phyloP scores from a whole-genome alignment of 1,284 basidiomycete species.

The Ustilago bromivora region DNA sequence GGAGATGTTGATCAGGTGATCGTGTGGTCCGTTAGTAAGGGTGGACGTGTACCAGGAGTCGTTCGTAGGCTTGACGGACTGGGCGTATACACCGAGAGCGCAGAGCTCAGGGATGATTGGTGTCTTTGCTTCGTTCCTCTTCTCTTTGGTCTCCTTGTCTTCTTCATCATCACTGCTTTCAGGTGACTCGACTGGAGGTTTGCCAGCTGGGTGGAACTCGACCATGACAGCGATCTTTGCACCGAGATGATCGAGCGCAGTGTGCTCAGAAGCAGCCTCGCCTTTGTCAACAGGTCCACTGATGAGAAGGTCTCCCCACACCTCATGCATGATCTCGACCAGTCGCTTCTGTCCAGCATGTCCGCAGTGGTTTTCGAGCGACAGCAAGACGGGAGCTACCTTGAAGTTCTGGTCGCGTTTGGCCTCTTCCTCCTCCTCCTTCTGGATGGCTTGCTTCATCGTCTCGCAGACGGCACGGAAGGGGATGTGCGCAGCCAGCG shows the following conservation, averaged over 20 bases:
- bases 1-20: conserved; percentile 75
- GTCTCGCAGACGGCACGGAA: conserved; percentile 54
- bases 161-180: conserved; percentile 44
- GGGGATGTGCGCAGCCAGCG: conserved; percentile 51
- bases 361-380: conserved; percentile 77
- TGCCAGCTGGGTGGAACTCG: conserved; percentile 41
- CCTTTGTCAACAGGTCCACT: conserved; percentile 54
- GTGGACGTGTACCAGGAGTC: conserved; percentile 59
- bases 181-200: conserved; percentile 18
- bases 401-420: conserved; percentile 21
- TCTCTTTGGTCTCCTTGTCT: conserved; percentile 24
- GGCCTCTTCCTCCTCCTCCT: conserved; percentile 33
- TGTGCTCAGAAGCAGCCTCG: conserved; percentile 51
- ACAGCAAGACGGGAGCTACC: conserved; percentile 74
- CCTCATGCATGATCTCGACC: conserved; percentile 74
- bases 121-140: conserved; percentile 47
- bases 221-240: conserved; percentile 77
- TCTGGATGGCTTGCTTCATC: conserved; percentile 48
- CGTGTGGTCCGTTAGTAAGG: conserved; percentile 55
- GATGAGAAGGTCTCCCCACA: conserved; percentile 75
- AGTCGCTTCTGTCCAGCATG: conserved; percentile 74
- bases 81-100: conserved; percentile 63
- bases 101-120: conserved; percentile 61
- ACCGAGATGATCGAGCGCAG: conserved; percentile 73
- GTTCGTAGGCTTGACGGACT: conserved; percentile 59